Evolutionary conservation across 129 eudicot species (phyloP), one percentile per base, ranked within the genome.

Genomic region (Flaveria linearis): DNA sequence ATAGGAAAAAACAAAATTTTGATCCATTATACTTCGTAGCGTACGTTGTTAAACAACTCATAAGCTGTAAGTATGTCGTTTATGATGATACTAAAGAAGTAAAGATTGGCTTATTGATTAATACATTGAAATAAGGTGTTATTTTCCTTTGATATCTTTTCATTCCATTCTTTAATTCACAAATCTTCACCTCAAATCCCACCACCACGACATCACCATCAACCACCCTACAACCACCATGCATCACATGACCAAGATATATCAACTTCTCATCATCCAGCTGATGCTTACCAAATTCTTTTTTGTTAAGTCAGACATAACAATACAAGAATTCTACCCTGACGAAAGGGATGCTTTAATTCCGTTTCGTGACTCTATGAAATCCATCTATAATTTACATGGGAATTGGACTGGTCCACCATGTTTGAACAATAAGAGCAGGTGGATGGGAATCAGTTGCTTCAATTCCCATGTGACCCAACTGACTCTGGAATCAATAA

Each of bases 341-440:
- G 75, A 71, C 1, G 97, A 91, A 76, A 62, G 91, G 42, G 73
- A 84, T 13, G 89, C 91, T 0, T 67, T 91, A 69, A 55, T 86
- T 4, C 91, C 80, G 15, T 78, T 91, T 18, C 85, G 97, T 57
- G 97, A 91, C 26, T 43, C 50, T 2, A 75, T 91, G 72, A 76
- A 65, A 39, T 82, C 97, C 9, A 65, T n/a, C 28, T 68, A 66
- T 6, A 74, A 91, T 60, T 75, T 91, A 72, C 97, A 91, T 28
- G 77, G 77, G 17, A 86, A 84, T 17, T 91, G 97, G 97, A 88
- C 97, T 0, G 97, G 91, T 2, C 93, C 91, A 4, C 93, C 97
- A 0, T 91, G 97, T 82, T 36, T 53, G 71, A 73, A 79, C 64
- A 82, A 88, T 68, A 69, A 53, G 75, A 90, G 91, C 86, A 74